Base-by-base conservation (phyloP, 2,329 filamentous ascomycete genomes). In the Metarhizium robertsii region DNA sequence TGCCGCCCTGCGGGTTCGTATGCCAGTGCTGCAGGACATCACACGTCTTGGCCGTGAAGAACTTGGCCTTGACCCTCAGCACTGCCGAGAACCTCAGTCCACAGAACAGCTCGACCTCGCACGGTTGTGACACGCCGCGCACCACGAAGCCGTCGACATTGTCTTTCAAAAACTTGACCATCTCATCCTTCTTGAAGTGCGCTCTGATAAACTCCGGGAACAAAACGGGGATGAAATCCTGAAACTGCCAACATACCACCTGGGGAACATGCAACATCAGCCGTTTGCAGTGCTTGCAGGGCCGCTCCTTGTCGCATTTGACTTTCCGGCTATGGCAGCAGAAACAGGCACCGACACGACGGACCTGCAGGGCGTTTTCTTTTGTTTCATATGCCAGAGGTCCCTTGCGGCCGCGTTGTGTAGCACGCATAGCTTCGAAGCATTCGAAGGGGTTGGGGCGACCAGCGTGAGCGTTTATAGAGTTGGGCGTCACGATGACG, bases 301-400 rank as follows among this genome's bases (percentile, higher is more conserved):
- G 79, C 49, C 79, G 70, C 61, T 79, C 73, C 59, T 75, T 75
- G 64, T 81, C 78, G 59, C 80, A 83, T 64, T 77, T 79, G 54
- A 83, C 80, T 65, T 83, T 83, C 60, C 80, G 77, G 56, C 75
- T 77, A 62, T 80, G 79, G 62, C 80, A 83, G 67, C 78, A 80
- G 68, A 83, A 83, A 63, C 80, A 83, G 10, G 80, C 80, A 6
- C 80, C 79, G 4, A 73, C 65, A 36, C 79, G 73, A 16, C 80
- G 74, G 11, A 83, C 78, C 55, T 79, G 73, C 2, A 81, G 70
- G 1, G 80, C 80, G 49, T 72, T 77, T 65, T 80, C 72, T 63
- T 81, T 81, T 34, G 74, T 78, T n/a, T 77, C 74, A 50, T 76
- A 71, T 30, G 78, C 76, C 42, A 83, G 65, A 1, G 79, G 79